Percentiles rank a stretch among this genome's conserved stretches.
phyloP scores from a whole-genome alignment of 768 basidiomycete species.

The Amanita exitialis region DNA sequence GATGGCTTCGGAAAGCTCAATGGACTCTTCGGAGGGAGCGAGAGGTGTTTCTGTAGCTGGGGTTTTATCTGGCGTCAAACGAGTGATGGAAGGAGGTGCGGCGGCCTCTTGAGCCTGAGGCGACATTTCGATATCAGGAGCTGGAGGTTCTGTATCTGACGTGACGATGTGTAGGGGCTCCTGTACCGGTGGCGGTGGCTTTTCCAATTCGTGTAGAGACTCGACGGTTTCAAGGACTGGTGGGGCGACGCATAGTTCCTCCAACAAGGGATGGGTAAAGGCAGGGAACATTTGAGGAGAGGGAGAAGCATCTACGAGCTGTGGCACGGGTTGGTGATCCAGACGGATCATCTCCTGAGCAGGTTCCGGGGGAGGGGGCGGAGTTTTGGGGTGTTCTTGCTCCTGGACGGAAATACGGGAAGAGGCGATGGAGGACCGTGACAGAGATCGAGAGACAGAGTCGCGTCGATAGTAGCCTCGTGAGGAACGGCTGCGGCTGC shows the following conservation, averaged over 20 bases:
- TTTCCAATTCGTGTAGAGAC: neutral
- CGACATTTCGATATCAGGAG: neutral
- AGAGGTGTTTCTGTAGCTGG: neutral
- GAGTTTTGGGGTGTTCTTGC: slow-evolving; percentile 16
- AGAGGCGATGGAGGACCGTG: slow-evolving; percentile 52
- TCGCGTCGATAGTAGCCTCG: slow-evolving; percentile 21
- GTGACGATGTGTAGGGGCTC: too few species aligned
- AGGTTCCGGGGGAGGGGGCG: slow-evolving; percentile 6
- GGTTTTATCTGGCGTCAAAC: neutral
- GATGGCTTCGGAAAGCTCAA: neutral
- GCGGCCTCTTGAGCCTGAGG: neutral
- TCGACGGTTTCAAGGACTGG: neutral
- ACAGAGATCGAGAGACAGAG: slow-evolving; percentile 33
- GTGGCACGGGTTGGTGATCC: neutral
- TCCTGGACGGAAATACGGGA: slow-evolving; percentile 31
- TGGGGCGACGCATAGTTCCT: neutral
- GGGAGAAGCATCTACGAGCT: neutral
- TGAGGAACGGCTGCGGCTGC: neutral
- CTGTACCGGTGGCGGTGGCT: neutral
- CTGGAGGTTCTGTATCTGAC: neutral
- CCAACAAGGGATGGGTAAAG: neutral
- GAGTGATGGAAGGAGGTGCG: neutral
- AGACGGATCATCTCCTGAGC: neutral
- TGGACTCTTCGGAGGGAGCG: neutral
- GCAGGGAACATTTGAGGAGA: neutral